Base-by-base conservation (phyloP, 495 filamentous ascomycete species). In the Penicillium crystallinum region DNA sequence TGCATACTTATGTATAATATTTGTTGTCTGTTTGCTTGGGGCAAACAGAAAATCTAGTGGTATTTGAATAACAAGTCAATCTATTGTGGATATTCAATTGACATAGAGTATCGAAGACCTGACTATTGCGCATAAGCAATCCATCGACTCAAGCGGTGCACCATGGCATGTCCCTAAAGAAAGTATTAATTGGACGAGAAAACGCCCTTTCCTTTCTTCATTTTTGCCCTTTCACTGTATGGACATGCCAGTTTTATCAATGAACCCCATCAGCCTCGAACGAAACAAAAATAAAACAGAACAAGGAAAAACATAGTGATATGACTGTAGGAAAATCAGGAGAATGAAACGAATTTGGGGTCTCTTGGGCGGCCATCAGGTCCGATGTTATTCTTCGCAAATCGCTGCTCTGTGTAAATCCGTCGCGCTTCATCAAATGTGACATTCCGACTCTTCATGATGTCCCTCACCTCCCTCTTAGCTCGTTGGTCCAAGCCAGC, bases 261-360 rank as follows among this genome's bases (percentile, higher is more conserved):
- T 35, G 2, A 31, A 7, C 29, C 10, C 29, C 11, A 8, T 31
- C 29, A 7, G 6, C 29, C 3, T 31, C 11, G 2, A 31, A 9
- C 3, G 6, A 9, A 9, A 11, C 3, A 2, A 10, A 8, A 30
- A 49, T 18, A 30, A 22, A 44, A 21, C 11, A 17, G n/a, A n/a
- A n/a, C n/a, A n/a, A n/a, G n/a, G n/a, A n/a, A n/a, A n/a, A n/a
- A n/a, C n/a, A 12, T 11, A 15, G 2, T 21, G 40, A 33, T 27
- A 43, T 33, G 39, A 18, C 15, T 34, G 27, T 10, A 19, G 44
- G 35, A 14, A 23, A 27, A 41, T 77, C 60, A 95, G 22, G 89
- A 93, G 69, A 96, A 96, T 49, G 87, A 91, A 10, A 96, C 89
- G 64, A 95, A 95, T 75, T 95, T 96, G 50, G 90, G 90, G 78